Evolutionary conservation across 1,284 basidiomycete species (phyloP), one percentile per base, ranked within the genome.

Genomic region (Neonothopanus nambi): DNA sequence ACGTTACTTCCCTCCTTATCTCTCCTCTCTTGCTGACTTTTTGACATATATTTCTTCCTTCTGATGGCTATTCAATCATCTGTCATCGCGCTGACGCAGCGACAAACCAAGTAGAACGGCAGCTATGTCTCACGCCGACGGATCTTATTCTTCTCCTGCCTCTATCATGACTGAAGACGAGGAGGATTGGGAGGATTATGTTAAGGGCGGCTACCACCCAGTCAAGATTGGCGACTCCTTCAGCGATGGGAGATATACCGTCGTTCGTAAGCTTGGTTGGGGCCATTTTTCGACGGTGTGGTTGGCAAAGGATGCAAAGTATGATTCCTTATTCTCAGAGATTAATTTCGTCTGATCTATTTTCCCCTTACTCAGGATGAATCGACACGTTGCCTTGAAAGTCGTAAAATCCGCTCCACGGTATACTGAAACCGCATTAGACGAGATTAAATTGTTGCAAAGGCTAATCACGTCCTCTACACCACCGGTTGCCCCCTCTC

Each of bases 361-460:
- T n/a, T n/a, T n/a, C n/a, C n/a, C n/a, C n/a, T 51, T 38, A 54
- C 41, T 39, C 73, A 97, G 95, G 67, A 81, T 93, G 70, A 87
- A 93, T 65, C 91, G 95, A 40, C 97, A 99, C 73, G 97, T 99
- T 61, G 96, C 96, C 8, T 87, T 99, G 70, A 99, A 99, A 72
- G 93, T 99, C 63, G 97, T 99, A 70, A 99, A 99, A 75, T 98
- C 95, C 11, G 96, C 96, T 0, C 87, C 90, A 1, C 84, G 97
- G 56, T 99, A 99, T 73, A 98, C 96, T 2, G 97, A 99, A 69
- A 99, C 96, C 0, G 97, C 96, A 0, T 78, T 98, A 33, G 96
- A 99, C 77, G 97, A 99, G 75, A 99, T 99, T 76, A 98, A 98
- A 73, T 88, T 99, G 3, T 82, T 98, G 11, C 94, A 98, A 67